These are phyloP conservation scores for Codiaeum variegatum DNA, from an alignment of 441 rosid species.

Conservation along the genomic window DNA sequence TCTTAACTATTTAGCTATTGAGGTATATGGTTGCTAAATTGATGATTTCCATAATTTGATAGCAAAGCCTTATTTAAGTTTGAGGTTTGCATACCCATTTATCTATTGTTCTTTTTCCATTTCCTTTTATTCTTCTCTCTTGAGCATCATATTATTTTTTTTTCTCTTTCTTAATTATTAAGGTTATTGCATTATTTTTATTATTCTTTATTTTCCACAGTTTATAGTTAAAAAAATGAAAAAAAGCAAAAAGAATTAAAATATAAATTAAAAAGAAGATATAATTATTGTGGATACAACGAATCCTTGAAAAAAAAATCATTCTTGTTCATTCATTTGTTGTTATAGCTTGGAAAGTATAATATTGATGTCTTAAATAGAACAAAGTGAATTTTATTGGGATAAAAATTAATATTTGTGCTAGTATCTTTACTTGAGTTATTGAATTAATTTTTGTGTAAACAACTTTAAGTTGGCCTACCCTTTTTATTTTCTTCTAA, in stretches of 20 bases:
- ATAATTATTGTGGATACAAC: too few relatives aligned
- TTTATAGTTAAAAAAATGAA: too few relatives aligned
- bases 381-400: too few relatives aligned
- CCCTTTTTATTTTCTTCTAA: not conserved
- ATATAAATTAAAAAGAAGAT: not conserved
- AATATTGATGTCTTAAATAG: too few relatives aligned
- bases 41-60: not conserved
- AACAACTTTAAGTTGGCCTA: not conserved
- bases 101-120: not conserved
- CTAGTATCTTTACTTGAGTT: not conserved
- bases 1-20: not conserved
- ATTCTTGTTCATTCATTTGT: too few relatives aligned
- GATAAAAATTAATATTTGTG: too few relatives aligned
- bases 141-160: too few relatives aligned
- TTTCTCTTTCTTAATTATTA: too few relatives aligned
- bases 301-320: too few relatives aligned
- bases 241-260: not conserved
- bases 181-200: too few relatives aligned
- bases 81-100: not conserved
- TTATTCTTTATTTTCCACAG: too few relatives aligned
- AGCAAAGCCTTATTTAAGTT: not conserved
- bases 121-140: not conserved
- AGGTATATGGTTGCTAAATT: not conserved
- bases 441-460: not conserved
- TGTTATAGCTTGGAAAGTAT: too few relatives aligned